Evolutionary conservation across 176 grass and related monocot species (phyloP), one percentile per base, ranked within the genome.

Genomic region (Carex kokanica): DNA sequence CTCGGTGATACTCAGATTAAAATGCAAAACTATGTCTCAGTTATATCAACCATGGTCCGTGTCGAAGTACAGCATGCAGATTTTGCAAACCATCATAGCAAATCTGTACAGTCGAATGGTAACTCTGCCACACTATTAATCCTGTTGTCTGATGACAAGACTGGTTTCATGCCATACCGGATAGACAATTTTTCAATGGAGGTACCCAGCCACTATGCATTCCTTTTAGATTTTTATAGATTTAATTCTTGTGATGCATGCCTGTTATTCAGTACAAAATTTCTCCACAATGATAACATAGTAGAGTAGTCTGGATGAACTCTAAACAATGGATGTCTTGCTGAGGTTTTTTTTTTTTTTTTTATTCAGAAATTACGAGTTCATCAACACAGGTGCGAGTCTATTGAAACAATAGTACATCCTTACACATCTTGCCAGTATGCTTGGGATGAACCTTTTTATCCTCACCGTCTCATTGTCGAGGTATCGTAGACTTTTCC

Each of bases 401-500:
- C 90, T 55, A 91, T 94, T 86, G 95, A 98, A 90, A 98, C 95
- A 70, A 85, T 90, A 68, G 87, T 98, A 16, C 86, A 93, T 90
- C 92, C 92, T 58, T 98, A 98, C 86, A 93, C 89, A 27, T 93
- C 90, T 36, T 98, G 87, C 78, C 90, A 93, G 88, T 98, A 98
- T 83, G 90, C 95, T 88, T 98, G 92, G 95, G 95, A 98, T 88
- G 95, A 98, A 87, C 95, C 95, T 79, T 98, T 88, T 83, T 98
- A 91, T 84, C 87, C 92, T 88, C 95, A 94, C 81, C 92, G 92
- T 74, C 95, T 98, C 65, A 87, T 88, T 86, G 82, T 98, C 81
- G 95, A 98, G 95, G 94, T 97, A 91, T 25, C 64, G 78, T 54
- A n/a, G 53, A 43, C 34, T 58, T 75, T 18, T 60, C 54, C 23